Evolutionary conservation across 495 filamentous ascomycete species (phyloP), one percentile per base, ranked within the genome.

Genomic region (Aspergillus panamensis): DNA sequence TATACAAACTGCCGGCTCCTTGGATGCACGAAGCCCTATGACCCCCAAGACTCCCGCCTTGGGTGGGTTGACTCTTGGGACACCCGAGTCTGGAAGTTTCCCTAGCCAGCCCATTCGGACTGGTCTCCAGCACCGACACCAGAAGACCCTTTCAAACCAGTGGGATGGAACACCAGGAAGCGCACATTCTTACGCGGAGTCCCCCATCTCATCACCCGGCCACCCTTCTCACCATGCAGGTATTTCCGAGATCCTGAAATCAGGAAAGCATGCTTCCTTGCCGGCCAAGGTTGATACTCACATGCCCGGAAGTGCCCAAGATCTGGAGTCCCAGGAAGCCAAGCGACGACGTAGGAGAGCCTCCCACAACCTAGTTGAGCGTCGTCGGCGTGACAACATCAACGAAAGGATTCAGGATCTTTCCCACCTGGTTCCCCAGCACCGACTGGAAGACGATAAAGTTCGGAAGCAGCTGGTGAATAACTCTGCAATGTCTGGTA

Each of bases 321-420:
- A 76, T 32, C 83, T 89, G 44, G 84, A 87, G 12, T 82, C 91
- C 0, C 92, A 96, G 66, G 94, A 98, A 75, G 90, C 91, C 63
- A 96, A 97, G 80, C 84, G 89, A 58, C 87, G 92, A 64, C 81
- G 92, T 58, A 83, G 94, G 48, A 84, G 94, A 16, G 94, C 96
- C 64, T 96, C 92, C 1, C 94, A 98, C 75, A 98, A 98, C 65
- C 79, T 96, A 44, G 94, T 98, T 9, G 94, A 98, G 70, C 89
- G 94, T 50, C 86, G 94, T 32, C 87, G 94, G 47, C 84, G 94
- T 44, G 94, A 98, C 73, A 97, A 98, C 62, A 98, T 98, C 78
- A 98, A 98, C 65, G 94, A 98, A 69, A 84, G 94, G 7, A 98
- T 98, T 57, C 93, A 97, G 62, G 94, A 98, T 63, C 81, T 98